phyloP scores from a whole-genome alignment of 208 protist genomes.

The Crithidia expoeki region DNA sequence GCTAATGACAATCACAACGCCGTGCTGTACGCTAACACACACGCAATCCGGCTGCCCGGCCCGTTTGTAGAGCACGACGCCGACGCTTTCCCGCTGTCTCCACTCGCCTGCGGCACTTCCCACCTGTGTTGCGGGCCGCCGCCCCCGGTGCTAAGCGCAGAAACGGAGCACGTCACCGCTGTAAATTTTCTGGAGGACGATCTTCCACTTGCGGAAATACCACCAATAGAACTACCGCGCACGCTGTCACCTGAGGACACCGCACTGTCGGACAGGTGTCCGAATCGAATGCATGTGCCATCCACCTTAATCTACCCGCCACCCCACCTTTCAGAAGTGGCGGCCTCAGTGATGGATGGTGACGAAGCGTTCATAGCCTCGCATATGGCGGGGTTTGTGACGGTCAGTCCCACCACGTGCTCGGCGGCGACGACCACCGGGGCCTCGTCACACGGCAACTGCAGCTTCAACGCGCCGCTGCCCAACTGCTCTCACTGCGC shows the following conservation, averaged over 20 bases:
- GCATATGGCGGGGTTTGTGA: not conserved
- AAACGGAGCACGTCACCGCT: not conserved
- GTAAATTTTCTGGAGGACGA: constrained; percentile 9
- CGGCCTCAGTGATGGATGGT: not conserved
- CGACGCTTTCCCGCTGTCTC: constrained; percentile 2
- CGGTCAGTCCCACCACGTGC: constrained; percentile 16
- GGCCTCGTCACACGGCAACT: not conserved
- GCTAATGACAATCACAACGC: not conserved
- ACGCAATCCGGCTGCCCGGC: not conserved
- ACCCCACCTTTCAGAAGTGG: not conserved
- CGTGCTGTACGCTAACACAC: not conserved
- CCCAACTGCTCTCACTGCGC: not conserved
- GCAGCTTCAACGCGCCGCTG: constrained; percentile 8
- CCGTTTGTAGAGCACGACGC: constrained; percentile 9
- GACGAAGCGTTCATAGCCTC: not conserved
- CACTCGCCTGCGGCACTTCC: constrained; percentile 9
- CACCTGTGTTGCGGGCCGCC: constrained; percentile 20
- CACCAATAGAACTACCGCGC: not conserved
- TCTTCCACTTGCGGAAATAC: not conserved
- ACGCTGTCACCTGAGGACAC: not conserved
- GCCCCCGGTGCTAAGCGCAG: not conserved
- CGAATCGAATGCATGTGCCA: not conserved
- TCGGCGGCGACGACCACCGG: constrained; percentile 5
- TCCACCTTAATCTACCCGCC: not conserved
- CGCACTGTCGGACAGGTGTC: not conserved